Percentiles rank a stretch among this genome's conserved stretches.
Evolutionary conservation across 1,284 basidiomycete species (phyloP).

Genomic region (Marasmius oreades): DNA sequence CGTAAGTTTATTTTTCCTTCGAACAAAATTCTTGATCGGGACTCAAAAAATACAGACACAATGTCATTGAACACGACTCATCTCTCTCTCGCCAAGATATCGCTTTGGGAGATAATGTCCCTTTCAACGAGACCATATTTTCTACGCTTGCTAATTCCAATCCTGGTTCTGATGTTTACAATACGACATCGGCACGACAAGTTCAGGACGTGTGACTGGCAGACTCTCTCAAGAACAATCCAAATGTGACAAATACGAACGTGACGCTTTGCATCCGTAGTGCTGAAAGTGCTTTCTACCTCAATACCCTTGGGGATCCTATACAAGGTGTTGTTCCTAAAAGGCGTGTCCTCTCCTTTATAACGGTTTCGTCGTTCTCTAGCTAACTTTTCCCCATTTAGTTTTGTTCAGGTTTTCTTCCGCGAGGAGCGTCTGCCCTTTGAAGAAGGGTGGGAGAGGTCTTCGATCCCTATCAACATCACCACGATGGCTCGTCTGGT

Average conservation of each 20-base stretch:
- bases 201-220: slow-evolving; percentile 2
- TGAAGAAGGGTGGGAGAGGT: slow-evolving; percentile 1
- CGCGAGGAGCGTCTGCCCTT: slow-evolving; percentile 4
- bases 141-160: slow-evolving; percentile 1
- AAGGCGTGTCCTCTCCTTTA: not conserved
- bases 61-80: slow-evolving; percentile 21
- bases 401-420: slow-evolving; percentile 2
- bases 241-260: slow-evolving; percentile 1
- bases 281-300: not conserved
- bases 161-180: not conserved
- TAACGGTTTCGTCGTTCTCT: not conserved
- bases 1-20: slow-evolving; percentile 5
- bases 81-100: slow-evolving; percentile 19
- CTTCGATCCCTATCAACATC: not conserved
- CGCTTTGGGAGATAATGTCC: slow-evolving; percentile 16
- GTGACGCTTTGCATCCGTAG: not conserved
- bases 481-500: not conserved
- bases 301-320: not conserved
- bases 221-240: slow-evolving; percentile 1
- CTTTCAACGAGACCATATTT: slow-evolving; percentile 16
- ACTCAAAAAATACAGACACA: slow-evolving; percentile 13
- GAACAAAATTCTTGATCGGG: not conserved
- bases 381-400: not conserved
- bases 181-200: slow-evolving; percentile 1
- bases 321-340: slow-evolving; percentile 2